Evolutionary conservation across 2,329 filamentous ascomycete genomes (phyloP), one percentile per base, ranked within the genome.

Genomic region (Exophiala spinifera): DNA sequence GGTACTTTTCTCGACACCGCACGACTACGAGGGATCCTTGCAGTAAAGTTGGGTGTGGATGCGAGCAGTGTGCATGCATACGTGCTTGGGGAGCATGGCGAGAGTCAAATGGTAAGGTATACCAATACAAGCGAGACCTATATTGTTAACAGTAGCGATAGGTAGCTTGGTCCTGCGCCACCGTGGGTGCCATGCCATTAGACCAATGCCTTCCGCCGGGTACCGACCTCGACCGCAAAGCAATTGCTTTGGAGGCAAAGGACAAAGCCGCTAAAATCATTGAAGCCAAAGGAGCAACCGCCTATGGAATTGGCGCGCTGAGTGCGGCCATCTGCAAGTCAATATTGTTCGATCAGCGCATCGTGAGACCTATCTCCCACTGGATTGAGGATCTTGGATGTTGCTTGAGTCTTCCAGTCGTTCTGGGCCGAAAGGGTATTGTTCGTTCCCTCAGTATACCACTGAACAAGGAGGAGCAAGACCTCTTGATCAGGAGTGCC

Each of bases 1-100:
- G 79, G 79, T 10, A 82, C 79, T 0, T 77, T 75, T 59, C 70
- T 81, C 3, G 79, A 82, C 59, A 79, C 78, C 1, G 74, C 75
- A 3, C 66, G 79, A 20, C 64, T 82, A 43, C 52, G 56, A 31
- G 56, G 55, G 8, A 57, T 61, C 21, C 20, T 64, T 34, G 59
- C 57, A 4, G 47, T 53, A 20, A 56, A 62, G 33, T 28, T 56
- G 19, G 55, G 67, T 56, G 62, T 70, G 13, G 61, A 68, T 49
- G 60, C 66, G 17, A 66, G 60, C 21, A 67, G 69, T n/a, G 65
- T 70, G 20, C 62, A 70, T 49, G 72, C 75, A 1, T 76, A 74
- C 61, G 76, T 79, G 3, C 62, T 79, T 19, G 77, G 77, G 10
- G 74, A 77, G 51, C 77, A 79, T 63, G 77, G 77, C 1, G 72